These are phyloP conservation scores for Dentiscutata heterogama DNA, from an alignment of 371 early-diverging fungal genomes.

Conservation along the genomic window DNA sequence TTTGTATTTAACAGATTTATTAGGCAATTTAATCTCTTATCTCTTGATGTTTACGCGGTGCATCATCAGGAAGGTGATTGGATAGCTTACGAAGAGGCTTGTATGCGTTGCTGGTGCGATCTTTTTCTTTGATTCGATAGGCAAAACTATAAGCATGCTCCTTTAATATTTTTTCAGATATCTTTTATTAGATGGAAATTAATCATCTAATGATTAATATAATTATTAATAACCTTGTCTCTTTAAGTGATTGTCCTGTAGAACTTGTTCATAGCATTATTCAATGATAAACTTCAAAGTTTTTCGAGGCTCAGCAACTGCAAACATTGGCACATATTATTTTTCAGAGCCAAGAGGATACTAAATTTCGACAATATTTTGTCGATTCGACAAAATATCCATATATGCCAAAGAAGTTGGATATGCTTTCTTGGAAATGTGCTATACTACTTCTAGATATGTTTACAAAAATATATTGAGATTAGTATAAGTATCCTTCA, in stretches of 20 bases:
- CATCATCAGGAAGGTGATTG: background rate
- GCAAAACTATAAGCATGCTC: too few species aligned
- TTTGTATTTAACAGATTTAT: constrained; percentile 23
- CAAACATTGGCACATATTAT: background rate
- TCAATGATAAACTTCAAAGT: constrained; percentile 4
- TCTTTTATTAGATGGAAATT: too few species aligned
- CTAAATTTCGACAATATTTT: constrained; percentile 8
- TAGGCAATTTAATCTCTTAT: constrained; percentile 16
- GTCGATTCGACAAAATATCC: constrained; percentile 9
- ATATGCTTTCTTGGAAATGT: constrained; percentile 12
- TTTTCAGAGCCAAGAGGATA: background rate
- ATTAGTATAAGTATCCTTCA: background rate
- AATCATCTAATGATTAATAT: too few species aligned
- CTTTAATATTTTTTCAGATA: too few species aligned
- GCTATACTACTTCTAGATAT: background rate
- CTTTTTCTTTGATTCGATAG: too few species aligned
- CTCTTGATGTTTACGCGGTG: constrained; percentile 12
- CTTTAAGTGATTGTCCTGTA: too few species aligned
- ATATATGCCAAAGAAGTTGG: constrained; percentile 18
- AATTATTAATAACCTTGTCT: too few species aligned
- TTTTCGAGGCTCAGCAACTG: background rate
- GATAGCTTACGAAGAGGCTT: constrained; percentile 23
- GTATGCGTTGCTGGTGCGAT: too few species aligned
- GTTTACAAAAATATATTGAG: constrained; percentile 20
- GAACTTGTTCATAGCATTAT: constrained; percentile 26